Base-by-base conservation (phyloP, 805 yeast genomes). In the Nakazawaea siamensis region DNA sequence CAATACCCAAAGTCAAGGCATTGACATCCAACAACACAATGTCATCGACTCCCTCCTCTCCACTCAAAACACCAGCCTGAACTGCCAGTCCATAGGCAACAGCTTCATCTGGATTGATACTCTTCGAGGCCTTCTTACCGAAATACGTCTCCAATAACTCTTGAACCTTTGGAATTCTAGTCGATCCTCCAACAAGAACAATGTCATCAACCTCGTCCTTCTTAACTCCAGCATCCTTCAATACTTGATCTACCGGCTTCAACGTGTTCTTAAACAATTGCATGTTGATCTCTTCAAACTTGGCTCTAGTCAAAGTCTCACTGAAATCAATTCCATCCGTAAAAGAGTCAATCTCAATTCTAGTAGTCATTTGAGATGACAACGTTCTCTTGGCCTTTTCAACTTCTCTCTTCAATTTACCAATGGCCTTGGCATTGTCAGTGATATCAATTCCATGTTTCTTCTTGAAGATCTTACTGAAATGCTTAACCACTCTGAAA, bases 31-130 rank as follows among this genome's bases (percentile, higher is more conserved):
- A 73, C 55, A 87, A 70, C 45, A 90, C 90, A 51, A 82, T 79
- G 57, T 82, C 92, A 52, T 82, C 94, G 44, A 79, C 92, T 61
- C 94, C 92, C 53, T 81, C 87, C 65, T 88, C 96, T 63, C 97
- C 97, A 38, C 94, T 78, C 47, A 90, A 70, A 50, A 90, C 94
- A 70, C 97, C 97, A 39, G 95, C 97, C 71, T 90, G 98, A 45
- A 90, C 97, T 45, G 98, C 97, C 43, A 97, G 97, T 76, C 98
- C 98, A 54, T 80, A 90, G 29, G 97, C 98, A 55, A 90, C 97
- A 60, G 98, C 98, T 73, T 90, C 98, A 68, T 90, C 98, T 45
- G 98, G 97, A 72, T 90, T 90, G 56, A 90, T 90, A 54, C 95
- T 90, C 76, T 88, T 90, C 49, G 95, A 85, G 47, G 94, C 90